A percentile compares a stretch with the other conserved stretches of the same genome.
These are phyloP conservation scores for Boechera divaricarpa DNA, from an alignment of 345 rosid species.

Conservation along the genomic window DNA sequence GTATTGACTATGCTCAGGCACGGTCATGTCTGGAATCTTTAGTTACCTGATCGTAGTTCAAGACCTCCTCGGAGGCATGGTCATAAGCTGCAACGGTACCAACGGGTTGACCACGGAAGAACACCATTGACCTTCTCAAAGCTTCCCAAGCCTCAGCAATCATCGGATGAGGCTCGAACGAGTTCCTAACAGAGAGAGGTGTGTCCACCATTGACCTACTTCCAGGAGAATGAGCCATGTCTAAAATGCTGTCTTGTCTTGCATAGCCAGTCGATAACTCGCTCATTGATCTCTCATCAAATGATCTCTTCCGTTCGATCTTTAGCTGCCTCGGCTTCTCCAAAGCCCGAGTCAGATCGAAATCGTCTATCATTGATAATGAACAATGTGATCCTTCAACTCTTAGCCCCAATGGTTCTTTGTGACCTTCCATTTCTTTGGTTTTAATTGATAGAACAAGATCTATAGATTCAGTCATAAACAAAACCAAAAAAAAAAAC, in stretches of 20 bases:
- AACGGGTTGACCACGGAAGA: constrained; percentile 73
- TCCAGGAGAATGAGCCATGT: constrained; percentile 66
- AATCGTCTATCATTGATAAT: constrained; percentile 74
- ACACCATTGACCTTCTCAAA: constrained; percentile 66
- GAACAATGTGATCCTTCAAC: constrained; percentile 76
- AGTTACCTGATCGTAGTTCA: constrained; percentile 89
- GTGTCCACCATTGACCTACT: constrained; percentile 81
- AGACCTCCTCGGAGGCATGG: constrained; percentile 84
- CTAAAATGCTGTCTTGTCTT: constrained; percentile 45
- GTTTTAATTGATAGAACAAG: constrained; percentile 30
- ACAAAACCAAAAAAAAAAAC: neutral
- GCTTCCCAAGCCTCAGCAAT: constrained; percentile 89
- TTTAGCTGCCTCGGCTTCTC: constrained; percentile 80
- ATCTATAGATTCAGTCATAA: constrained; percentile 3
- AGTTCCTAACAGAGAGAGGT: constrained; percentile 81
- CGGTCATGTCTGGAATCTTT: neutral
- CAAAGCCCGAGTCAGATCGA: constrained; percentile 77
- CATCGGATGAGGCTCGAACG: constrained; percentile 75
- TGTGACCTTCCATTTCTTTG: constrained; percentile 55
- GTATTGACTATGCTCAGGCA: neutral
- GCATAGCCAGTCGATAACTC: constrained; percentile 79
- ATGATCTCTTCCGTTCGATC: constrained; percentile 91
- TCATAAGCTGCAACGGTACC: constrained; percentile 86
- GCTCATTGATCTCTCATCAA: constrained; percentile 91
- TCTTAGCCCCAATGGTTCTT: constrained; percentile 58